Evolutionary conservation across 2,329 filamentous ascomycete species (phyloP), one percentile per base, ranked within the genome.

Genomic region (Sclerotinia minor): DNA sequence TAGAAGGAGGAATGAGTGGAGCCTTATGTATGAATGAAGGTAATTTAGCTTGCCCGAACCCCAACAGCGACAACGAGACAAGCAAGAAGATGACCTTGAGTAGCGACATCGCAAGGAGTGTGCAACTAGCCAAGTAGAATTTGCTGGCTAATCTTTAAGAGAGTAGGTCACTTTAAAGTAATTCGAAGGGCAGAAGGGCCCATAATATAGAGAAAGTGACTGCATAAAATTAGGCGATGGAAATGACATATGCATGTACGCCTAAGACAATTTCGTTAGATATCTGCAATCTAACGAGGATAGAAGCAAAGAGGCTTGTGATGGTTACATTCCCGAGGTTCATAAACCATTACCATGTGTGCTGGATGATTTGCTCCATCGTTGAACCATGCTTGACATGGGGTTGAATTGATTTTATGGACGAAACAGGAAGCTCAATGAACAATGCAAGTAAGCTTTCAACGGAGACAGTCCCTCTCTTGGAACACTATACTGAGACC

Each of bases 361-460:
- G 44, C 29, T 58, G 44, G 35, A 60, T 19, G 44, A 49, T 35
- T 7, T 61, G 29, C 21, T 45, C 45, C 49, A 35, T 50, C 35
- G 24, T 44, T 47, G 3, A 57, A 38, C 29, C 64, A 66, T 47
- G 41, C 58, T 59, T 50, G 19, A 8, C 53, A 65, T 41, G 53
- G 53, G 38, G 50, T 21, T 24, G 35, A 59, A 19, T 52, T 29
- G n/a, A 32, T 21, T 26, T 6, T 66, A 9, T 50, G 49, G 29
- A 57, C 45, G 47, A 52, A 53, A 67, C 24, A 53, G 64, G 64
- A 61, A 67, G 54, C 44, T 53, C 17, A 53, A 44, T 29, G n/a
- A 61, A 38, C 19, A 19, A 49, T 53, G n/a, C 53, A 15, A 61
- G 52, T 45, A 50, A 60, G 26, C 38, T 59, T 24, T 11, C 19